Percentiles rank a stretch among this genome's conserved stretches.
Evolutionary conservation across 306 rosid genomes (phyloP).

Genomic region (Malus sylvestris): DNA sequence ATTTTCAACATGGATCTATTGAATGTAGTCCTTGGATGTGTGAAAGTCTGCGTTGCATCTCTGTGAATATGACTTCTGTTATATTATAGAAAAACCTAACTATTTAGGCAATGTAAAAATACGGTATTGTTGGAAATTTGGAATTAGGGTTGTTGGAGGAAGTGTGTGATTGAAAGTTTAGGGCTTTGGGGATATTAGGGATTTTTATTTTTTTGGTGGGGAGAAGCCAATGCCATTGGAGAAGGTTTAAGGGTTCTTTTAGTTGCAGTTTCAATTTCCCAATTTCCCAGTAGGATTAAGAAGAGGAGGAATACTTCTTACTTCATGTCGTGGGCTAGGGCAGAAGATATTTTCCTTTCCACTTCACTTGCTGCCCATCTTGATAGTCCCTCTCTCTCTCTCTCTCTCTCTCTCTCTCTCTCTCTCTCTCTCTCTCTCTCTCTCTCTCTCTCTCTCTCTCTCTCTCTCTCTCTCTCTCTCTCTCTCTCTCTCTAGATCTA

Average conservation of each 20-base stretch:
- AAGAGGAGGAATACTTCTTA: background rate
- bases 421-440: no score
- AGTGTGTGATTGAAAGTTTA: background rate
- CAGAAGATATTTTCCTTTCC: constrained; percentile 77
- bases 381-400: constrained; percentile 1
- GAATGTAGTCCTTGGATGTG: no score
- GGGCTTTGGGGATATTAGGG: background rate
- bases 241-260: background rate
- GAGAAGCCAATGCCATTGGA: constrained; percentile 22
- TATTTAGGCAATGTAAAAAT: background rate
- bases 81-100: no score
- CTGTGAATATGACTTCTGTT: no score
- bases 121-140: no score
- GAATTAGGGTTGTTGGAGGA: no score
- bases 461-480: no score
- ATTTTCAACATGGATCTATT: no score
- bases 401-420: no score
- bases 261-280: background rate
- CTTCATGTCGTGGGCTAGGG: constrained; percentile 84
- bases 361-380: constrained; percentile 96
- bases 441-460: no score
- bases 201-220: background rate
- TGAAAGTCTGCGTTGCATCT: no score
- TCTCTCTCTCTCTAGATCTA: no score
- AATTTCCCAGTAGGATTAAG: background rate